Base-by-base conservation (phyloP, 2,329 filamentous ascomycete species). In the Aureobasidium sp. region DNA sequence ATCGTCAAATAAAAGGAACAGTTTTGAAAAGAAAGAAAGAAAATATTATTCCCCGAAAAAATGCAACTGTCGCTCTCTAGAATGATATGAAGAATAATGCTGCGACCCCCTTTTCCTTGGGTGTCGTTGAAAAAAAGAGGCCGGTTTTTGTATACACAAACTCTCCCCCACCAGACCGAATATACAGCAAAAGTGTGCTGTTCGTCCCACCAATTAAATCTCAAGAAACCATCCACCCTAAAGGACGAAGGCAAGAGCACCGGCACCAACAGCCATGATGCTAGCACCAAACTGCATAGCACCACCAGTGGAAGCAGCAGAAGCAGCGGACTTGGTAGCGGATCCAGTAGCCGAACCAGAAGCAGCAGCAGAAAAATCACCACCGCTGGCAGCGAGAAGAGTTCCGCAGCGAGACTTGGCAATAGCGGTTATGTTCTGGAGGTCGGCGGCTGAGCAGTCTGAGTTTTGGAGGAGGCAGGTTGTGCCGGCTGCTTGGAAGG, bases 401-500 rank as follows among this genome's bases (percentile, higher is more conserved):
- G 38, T 11, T 20, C 16, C 58, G 43, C 56, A 62, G 20, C 47
- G 27, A 7, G n/a, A 15, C 29, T 64, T 58, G 23, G 66, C 48
- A 38, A 29, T 9, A 25, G 75, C 79, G 63, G 47, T 38, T 25
- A 64, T 79, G 83, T 79, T 75, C 36, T 76, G 72, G 55, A 78
- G 68, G 8, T 84, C 80, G 1, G 70, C 68, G 9, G 74, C 67
- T 6, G 72, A 73, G 76, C 82, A 84, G 50, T 70, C 68, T 29
- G 67, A 70, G 38, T 66, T 65, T 38, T 78, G 77, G 38, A 64
- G 50, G 23, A 81, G 70, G 69, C 82, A 84, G 3, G 69, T 67
- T 4, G 76, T 72, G 81, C 79, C 85, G 63, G 76, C 70, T 18
- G 73, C 68, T 36, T 71, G 71, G 69, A 84, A 79, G 40, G 69